Base-by-base conservation (phyloP, 192 early-diverging fungal genomes). In the Coemansia aciculifera region DNA sequence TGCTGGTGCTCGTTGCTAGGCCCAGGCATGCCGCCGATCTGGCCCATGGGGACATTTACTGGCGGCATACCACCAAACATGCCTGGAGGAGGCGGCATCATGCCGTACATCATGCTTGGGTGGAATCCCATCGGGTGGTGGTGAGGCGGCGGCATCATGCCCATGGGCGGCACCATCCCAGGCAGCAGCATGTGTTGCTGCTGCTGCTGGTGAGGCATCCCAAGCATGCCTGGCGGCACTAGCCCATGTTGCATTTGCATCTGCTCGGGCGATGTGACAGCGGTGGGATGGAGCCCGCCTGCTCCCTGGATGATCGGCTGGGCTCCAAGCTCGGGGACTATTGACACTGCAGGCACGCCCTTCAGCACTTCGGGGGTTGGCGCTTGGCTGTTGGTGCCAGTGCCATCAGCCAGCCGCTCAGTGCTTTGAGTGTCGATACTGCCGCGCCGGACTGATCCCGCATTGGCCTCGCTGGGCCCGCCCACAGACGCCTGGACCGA, bases 21-120 rank as follows among this genome's bases (percentile, higher is more conserved):
- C 3, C 59, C 73, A 27, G 67, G 76, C 13, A 73, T 63, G 40
- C 65, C 65, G 44, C n/a, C 56, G 60, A 74, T 62, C 54, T 63
- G 46, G 10, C 67, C 57, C 77, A 79, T 73, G 12, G 66, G 63
- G 44, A 78, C 27, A 42, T 49, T 66, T 2, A 63, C 63, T 34
- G 71, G 71, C 61, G 71, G 66, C 70, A 78, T 69, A 24, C 52
- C 64, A 10, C 69, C 78, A 66, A 64, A 75, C 73, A 81, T 75
- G n/a, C 76, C 76, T 12, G 72, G 72, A 29, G 52, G 52, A 6
- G 62, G 66, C 34, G 77, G 77, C 68, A 74, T 62, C 78, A 81
- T 81, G 5, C 78, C 78, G 36, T 64, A 81, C 78, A 81, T 75
- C 78, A 81, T 75, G 62, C 62, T 51, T 5, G 78, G 69, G 19